Evolutionary conservation across 2,329 filamentous ascomycete genomes (phyloP).

Genomic region (Apiospora pterosperma): DNA sequence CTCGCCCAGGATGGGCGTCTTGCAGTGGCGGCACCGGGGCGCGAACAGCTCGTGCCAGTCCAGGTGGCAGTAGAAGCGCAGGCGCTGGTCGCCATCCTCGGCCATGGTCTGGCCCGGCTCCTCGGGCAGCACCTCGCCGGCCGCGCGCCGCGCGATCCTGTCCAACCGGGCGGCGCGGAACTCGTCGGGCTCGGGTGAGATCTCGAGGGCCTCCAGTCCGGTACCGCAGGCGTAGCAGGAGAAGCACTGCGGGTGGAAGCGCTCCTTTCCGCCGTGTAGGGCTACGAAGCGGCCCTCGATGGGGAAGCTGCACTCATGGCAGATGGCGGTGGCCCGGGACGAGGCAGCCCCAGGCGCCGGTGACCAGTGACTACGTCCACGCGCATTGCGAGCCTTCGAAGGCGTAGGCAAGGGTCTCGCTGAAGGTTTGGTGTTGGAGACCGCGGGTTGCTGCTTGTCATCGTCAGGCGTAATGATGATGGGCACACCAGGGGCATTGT

Average conservation of each 20-base stretch:
- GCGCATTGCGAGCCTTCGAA: constrained; percentile 30
- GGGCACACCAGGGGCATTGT: constrained; percentile 27
- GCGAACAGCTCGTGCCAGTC: constrained; percentile 96
- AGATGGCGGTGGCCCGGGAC: constrained; percentile 64
- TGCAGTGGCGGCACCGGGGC: constrained; percentile 92
- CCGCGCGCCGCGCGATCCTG: constrained; percentile 62
- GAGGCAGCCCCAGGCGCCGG: constrained; percentile 43
- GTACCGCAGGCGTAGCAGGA: constrained; percentile 84
- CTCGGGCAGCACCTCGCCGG: constrained; percentile 58
- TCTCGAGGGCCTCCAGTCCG: constrained; percentile 88
- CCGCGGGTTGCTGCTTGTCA: constrained; percentile 14
- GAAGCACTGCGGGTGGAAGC: constrained; percentile 95
- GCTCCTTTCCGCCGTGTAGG: constrained; percentile 65
- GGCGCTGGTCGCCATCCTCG: constrained; percentile 68
- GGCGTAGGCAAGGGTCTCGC: constrained; percentile 48
- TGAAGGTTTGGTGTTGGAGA: constrained; percentile 20
- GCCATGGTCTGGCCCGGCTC: constrained; percentile 60
- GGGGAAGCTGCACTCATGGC: constrained; percentile 77
- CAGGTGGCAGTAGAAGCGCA: constrained; percentile 95
- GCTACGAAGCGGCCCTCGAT: constrained; percentile 91
- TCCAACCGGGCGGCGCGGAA: constrained; percentile 69
- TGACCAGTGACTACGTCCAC: constrained; percentile 56
- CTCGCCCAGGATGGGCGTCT: constrained; percentile 92
- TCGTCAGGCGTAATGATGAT: constrained; percentile 45
- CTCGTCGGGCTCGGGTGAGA: constrained; percentile 83